Base-by-base conservation (phyloP, 192 early-diverging fungal genomes). In the Coemansia sp. region DNA sequence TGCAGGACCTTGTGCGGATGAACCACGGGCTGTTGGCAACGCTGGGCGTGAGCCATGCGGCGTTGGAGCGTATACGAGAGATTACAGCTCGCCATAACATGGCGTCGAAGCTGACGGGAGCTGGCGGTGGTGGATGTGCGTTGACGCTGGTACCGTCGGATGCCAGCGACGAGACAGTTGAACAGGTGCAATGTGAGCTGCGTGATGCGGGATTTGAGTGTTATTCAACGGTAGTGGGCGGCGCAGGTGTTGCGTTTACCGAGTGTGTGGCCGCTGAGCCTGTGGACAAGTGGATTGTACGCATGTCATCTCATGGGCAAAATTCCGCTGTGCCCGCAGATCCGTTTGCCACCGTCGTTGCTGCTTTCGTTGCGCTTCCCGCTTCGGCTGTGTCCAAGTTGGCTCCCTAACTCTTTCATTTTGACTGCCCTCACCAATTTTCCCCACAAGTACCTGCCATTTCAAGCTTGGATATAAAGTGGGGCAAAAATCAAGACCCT, bases 81-180 rank as follows among this genome's bases (percentile, higher is more conserved):
- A 88, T 92, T 15, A 86, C 92, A 0, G 70, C 75, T 1, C 25
- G 65, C n/a, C 69, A 84, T 41, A 84, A 82, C 0, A 72, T 97
- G 65, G 82, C 84, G 29, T 85, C 93, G 17, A 99, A 99, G 76
- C 75, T 99, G 29, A 99, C 97, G 3, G 97, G 97, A 29, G 94
- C 94, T 23, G 96, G 97, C 25, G 97, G 97, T 43, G 97, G 97
- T 58, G 97, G 97, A 11, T 99, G 97, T 73, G 91, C 92, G 19
- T 67, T 99, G 52, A 93, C 92, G 0, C 76, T 92, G 53, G 67
- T 94, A 19, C 84, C 87, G 5, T 43, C 22, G 11, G 56, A n/a
- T 11, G 41, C 35, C 0, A 47, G 49, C 2, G 24, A 43, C n/a
- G 55, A 24, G 2, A 52, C 63, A 2, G 61, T 93, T 2, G 76